Evolutionary conservation across 176 grass and related monocot species (phyloP), one percentile per base, ranked within the genome.

Genomic region (Eleusine indica): DNA sequence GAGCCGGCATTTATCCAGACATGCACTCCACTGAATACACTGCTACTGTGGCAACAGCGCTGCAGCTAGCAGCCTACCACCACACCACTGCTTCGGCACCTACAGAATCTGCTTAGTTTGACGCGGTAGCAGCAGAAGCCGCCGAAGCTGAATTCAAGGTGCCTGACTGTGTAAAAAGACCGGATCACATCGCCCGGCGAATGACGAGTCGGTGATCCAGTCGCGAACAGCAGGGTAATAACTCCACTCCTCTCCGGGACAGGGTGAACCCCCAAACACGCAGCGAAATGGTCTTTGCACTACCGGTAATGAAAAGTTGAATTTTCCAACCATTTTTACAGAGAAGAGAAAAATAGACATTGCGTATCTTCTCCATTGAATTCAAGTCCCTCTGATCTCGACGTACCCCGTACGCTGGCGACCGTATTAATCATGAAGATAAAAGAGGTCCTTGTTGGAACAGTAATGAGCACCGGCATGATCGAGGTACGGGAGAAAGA

Each of bases 101-200:
- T 11, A 48, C 46, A 48, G 46, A 19, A 83, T 65, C 81, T 9
- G 81, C 70, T 46, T 74, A 7, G 71, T 66, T 65, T 66, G 58
- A 64, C 43, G 30, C 19, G 4, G 56, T 17, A 75, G 19, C 5
- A 30, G 40, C 3, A 4, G 7, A 12, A 0, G 30, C 30, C 10
- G 72, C 1, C 13, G 42, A 35, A 74, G 71, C 82, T 68, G 73
- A 84, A 76, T 32, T 57, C 47, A 76, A 84, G 82, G 71, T 9
- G 81, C 12, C 22, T 41, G 28, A 8, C 69, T 63, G 80, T 37
- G 41, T 12, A 25, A 29, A 49, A 49, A 35, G 29, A 22, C n/a
- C 29, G 11, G 47, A 4, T 7, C 40, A 22, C 19, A 44, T 13
- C 35, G 48, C 4, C 28, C 51, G 37, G 54, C 41, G 41, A 82